Conservation (phyloP, 169 alveolate species). For the Plasmodium adleri region DNA sequence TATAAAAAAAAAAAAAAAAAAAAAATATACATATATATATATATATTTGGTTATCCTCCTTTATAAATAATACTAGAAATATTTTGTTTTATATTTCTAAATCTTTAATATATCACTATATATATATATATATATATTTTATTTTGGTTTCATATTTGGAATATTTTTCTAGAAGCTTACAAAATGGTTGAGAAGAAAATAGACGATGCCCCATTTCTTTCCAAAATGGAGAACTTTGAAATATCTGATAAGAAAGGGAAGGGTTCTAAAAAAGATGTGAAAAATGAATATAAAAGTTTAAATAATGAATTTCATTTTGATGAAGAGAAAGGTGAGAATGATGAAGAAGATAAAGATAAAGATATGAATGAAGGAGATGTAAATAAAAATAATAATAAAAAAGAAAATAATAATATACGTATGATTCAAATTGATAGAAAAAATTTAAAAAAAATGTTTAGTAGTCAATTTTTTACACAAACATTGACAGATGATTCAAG, state of each 20-base stretch:
- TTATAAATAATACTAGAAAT: too few species aligned
- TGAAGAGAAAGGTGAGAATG: conserved; percentile 25
- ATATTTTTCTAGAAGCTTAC: too few species aligned
- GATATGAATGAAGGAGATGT: conserved; percentile 14
- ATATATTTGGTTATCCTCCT: too few species aligned
- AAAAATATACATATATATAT: too few species aligned
- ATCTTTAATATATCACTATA: too few species aligned
- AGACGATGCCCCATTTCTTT: conserved; percentile 67
- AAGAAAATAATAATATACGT: conserved; percentile 18
- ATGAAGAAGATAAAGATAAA: background rate
- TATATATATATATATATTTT: too few species aligned
- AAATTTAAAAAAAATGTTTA: conserved; percentile 50
- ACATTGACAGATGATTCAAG: conserved; percentile 64
- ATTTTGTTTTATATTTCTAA: too few species aligned
- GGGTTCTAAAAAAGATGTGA: conserved; percentile 24
- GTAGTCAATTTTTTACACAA: conserved; percentile 73
- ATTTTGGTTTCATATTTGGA: too few species aligned
- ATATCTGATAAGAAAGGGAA: conserved; percentile 47
- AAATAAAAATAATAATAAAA: background rate
- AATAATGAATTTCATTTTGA: conserved; percentile 68
- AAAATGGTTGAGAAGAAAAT: conserved; percentile 47
- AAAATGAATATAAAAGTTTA: conserved; percentile 57
- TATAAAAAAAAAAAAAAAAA: too few species aligned
- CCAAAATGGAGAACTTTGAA: conserved; percentile 68
- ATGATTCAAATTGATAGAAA: conserved; percentile 65